Conservation (phyloP, 2,329 filamentous ascomycete species). For the Pseudopyricularia javanii region DNA sequence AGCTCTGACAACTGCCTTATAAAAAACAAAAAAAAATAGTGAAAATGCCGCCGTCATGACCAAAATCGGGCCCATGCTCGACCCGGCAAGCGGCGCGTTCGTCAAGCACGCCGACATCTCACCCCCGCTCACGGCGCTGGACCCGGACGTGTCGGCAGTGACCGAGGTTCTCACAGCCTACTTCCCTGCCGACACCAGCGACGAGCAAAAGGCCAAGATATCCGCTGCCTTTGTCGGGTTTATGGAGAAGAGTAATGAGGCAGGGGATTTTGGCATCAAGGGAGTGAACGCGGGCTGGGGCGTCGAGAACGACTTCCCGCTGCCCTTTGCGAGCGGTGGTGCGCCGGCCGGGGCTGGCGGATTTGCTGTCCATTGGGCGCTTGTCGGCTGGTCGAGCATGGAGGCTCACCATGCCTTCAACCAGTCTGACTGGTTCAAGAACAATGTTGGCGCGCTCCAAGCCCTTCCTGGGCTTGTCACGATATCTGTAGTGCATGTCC, state of each 20-base stretch:
- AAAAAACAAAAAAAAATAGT: no score
- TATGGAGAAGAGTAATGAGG: no score
- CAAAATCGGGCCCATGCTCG: not conserved
- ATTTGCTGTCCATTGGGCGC: slow-evolving; percentile 9
- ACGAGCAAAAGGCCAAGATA: not conserved
- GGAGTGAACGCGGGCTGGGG: slow-evolving; percentile 15
- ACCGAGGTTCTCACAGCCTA: slow-evolving; percentile 8
- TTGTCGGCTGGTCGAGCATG: slow-evolving; percentile 24
- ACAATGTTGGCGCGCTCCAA: slow-evolving; percentile 14
- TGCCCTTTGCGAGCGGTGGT: slow-evolving; percentile 14
- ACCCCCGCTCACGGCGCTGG: not conserved
- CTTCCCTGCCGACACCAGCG: slow-evolving; percentile 5
- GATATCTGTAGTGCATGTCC: slow-evolving; percentile 10
- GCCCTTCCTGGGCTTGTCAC: slow-evolving; percentile 11
- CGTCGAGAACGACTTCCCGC: slow-evolving; percentile 16
- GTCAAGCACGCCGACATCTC: slow-evolving; percentile 4
- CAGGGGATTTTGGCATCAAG: slow-evolving; percentile 8
- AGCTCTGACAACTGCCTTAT: no score
- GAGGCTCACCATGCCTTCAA: slow-evolving; percentile 23
- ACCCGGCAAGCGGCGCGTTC: not conserved
- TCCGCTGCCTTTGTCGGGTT: not conserved
- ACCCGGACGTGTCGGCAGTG: slow-evolving; percentile 5
- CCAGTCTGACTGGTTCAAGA: slow-evolving; percentile 20
- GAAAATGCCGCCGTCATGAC: not conserved
- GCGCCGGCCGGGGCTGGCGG: slow-evolving; percentile 13